Evolutionary conservation across 345 rosid genomes (phyloP).

Genomic region (Rhodamnia argentea): DNA sequence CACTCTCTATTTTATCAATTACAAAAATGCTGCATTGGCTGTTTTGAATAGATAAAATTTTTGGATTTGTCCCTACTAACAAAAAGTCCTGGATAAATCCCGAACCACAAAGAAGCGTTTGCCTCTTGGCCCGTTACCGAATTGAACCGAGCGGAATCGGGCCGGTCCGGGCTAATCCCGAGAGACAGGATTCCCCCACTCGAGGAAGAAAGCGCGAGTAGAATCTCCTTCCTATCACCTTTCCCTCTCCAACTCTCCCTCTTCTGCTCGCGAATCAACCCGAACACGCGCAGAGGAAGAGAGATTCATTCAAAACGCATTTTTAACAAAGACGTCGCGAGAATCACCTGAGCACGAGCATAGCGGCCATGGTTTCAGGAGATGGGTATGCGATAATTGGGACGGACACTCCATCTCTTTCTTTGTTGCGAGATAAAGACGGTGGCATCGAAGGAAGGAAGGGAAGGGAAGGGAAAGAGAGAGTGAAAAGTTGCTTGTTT

Average conservation of each 20-base stretch:
- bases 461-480: neutral
- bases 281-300: neutral
- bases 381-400: neutral
- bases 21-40: too few relatives aligned
- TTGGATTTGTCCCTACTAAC: neutral
- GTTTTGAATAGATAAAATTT: too few relatives aligned
- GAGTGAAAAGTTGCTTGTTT: neutral
- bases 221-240: neutral
- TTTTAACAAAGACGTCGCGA: neutral
- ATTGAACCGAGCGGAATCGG: neutral
- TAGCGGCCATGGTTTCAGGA: neutral
- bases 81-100: neutral
- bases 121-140: neutral
- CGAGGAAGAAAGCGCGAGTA: neutral
- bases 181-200: too few relatives aligned
- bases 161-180: neutral
- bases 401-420: conserved; percentile 33
- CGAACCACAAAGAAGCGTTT: too few relatives aligned
- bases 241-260: neutral
- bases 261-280: neutral
- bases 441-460: neutral
- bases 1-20: too few relatives aligned
- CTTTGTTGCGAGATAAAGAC: conserved; percentile 19
- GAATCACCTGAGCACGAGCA: neutral
- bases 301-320: neutral